phyloP scores from a whole-genome alignment of 1,139 yeast genomes.

The Komagataea norvegica region DNA sequence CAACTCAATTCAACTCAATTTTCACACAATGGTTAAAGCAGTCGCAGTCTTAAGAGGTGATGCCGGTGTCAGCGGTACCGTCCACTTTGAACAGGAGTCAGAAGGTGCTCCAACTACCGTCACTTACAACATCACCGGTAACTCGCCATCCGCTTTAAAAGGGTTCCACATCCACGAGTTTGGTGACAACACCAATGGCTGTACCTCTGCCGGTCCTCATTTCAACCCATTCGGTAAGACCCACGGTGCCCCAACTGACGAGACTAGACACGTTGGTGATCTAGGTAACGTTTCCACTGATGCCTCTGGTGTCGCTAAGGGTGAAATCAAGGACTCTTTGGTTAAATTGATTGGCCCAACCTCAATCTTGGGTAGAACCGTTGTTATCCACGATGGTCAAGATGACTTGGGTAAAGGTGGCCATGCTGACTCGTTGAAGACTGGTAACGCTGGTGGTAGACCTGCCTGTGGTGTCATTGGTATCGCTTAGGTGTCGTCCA shows the following conservation, averaged over 20 bases:
- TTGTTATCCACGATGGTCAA: slow-evolving; percentile 89
- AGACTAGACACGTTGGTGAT: slow-evolving; percentile 93
- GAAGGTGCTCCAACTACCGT: slow-evolving; percentile 82
- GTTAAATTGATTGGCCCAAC: slow-evolving; percentile 79
- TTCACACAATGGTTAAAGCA: slow-evolving; percentile 24
- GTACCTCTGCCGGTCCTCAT: slow-evolving; percentile 99
- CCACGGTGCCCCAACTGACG: slow-evolving; percentile 94
- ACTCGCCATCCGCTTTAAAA: slow-evolving; percentile 79
- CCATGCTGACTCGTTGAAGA: slow-evolving; percentile 86
- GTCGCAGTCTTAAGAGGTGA: slow-evolving; percentile 98
- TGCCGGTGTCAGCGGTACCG: slow-evolving; percentile 80
- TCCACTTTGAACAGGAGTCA: slow-evolving; percentile 74
- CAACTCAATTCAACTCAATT: slow-evolving; percentile 20
- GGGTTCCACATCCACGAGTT: slow-evolving; percentile 98
- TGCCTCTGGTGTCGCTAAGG: slow-evolving; percentile 83
- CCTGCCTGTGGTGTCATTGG: slow-evolving; percentile 99
- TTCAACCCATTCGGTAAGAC: slow-evolving; percentile 89
- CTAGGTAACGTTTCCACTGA: slow-evolving; percentile 92
- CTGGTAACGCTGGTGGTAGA: slow-evolving; percentile 99
- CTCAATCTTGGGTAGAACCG: slow-evolving; percentile 91
- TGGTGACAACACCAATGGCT: slow-evolving; percentile 98
- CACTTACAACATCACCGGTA: slow-evolving; percentile 83
- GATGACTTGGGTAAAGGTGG: slow-evolving; percentile 98
- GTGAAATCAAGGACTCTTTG: slow-evolving; percentile 70
- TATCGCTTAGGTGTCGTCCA: slow-evolving; percentile 15